A percentile compares a stretch with the other conserved stretches of the same genome.
These are phyloP conservation scores for Plantago ovata DNA, from an alignment of 257 asterid species.

Conservation along the genomic window DNA sequence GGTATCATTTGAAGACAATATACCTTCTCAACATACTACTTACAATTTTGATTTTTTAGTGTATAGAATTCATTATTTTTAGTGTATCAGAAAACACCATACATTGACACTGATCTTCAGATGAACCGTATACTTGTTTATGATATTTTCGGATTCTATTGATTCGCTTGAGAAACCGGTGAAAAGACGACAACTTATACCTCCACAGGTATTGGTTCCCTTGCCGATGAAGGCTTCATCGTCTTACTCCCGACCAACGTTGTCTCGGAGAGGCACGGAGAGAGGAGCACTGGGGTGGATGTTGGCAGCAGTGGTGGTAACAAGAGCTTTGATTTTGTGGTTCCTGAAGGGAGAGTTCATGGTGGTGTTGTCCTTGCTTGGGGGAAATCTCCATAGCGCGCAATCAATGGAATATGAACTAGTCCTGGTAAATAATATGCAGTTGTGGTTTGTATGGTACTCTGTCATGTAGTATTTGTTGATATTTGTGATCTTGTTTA, in stretches of 20 bases:
- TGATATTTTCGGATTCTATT: conserved; percentile 54
- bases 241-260: conserved; percentile 29
- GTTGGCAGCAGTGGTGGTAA: conserved; percentile 15
- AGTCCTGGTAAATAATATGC: background rate
- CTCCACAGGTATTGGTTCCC: conserved; percentile 87
- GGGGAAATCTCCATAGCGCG: conserved; percentile 57
- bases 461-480: conserved; percentile 16
- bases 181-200: conserved; percentile 57
- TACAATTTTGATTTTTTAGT: no score
- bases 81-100: no score
- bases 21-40: no score
- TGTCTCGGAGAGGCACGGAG: conserved; percentile 38
- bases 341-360: conserved; percentile 88
- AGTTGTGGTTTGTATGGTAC: conserved; percentile 18
- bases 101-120: no score
- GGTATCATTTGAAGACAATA: no score
- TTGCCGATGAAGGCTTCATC: conserved; percentile 71
- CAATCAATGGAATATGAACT: conserved; percentile 36
- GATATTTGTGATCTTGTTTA: conserved; percentile 1
- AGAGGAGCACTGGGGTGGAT: conserved; percentile 28
- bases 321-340: conserved; percentile 35
- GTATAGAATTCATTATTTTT: no score
- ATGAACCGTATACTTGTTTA: no score
- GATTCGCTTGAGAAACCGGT: conserved; percentile 38
- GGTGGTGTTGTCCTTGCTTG: conserved; percentile 90